Conservation (phyloP, 73 alveolate genomes). For the Paraurostyla sp. region DNA sequence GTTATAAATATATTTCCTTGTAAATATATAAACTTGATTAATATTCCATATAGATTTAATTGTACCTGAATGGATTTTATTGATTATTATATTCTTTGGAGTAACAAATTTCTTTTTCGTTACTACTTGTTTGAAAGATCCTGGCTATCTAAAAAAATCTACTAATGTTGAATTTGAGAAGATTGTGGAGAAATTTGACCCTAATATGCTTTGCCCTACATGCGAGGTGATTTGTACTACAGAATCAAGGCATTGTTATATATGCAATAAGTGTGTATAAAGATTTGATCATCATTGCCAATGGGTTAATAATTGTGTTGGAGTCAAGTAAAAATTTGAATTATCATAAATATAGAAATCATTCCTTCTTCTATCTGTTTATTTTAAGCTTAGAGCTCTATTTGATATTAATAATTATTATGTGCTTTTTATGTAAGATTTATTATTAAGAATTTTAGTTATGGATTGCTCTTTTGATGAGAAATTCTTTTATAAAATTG, state of each 20-base stretch:
- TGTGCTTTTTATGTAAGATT: background rate
- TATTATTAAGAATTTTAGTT: background rate
- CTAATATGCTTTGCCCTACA: constrained; percentile 59
- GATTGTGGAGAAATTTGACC: background rate
- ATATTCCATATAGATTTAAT: background rate
- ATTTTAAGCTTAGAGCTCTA: background rate
- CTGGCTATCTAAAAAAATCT: constrained; percentile 63
- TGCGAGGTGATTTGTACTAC: constrained; percentile 78
- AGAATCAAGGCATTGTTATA: constrained; percentile 88
- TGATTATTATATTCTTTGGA: background rate
- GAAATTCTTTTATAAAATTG: background rate
- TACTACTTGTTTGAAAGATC: constrained; percentile 13
- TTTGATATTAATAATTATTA: background rate
- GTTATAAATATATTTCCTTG: constrained; percentile 38
- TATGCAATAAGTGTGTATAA: constrained; percentile 86
- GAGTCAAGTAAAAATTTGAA: constrained; percentile 31
- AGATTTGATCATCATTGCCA: constrained; percentile 91
- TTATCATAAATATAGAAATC: background rate
- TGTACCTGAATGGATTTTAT: background rate
- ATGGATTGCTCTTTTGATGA: background rate
- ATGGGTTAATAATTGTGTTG: constrained; percentile 90
- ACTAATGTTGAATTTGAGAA: background rate
- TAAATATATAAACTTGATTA: background rate
- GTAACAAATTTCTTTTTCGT: constrained; percentile 5
- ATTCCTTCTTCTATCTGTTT: background rate